Evolutionary conservation across 163 green algal species (phyloP).

Genomic region (Coccomyxa subellipsoidea): DNA sequence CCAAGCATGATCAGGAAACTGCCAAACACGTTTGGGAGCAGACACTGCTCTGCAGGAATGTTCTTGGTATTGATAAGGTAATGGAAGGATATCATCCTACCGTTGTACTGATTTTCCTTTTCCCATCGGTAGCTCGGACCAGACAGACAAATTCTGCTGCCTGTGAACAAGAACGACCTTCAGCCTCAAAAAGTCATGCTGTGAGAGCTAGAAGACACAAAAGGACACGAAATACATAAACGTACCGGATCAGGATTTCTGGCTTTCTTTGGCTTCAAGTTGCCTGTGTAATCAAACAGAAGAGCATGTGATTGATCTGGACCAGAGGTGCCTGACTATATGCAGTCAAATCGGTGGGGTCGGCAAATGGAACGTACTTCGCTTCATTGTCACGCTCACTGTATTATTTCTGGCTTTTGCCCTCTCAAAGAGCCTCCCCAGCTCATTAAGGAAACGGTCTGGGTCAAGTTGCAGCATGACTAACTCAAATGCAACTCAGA

Average conservation of each 20-base stretch:
- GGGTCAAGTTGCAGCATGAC: neutral
- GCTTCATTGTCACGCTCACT: neutral
- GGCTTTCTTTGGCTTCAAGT: neutral
- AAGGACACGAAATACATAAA: neutral
- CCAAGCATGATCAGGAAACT: too few relatives aligned
- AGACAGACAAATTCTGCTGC: neutral
- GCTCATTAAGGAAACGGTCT: neutral
- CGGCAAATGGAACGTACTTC: too few relatives aligned
- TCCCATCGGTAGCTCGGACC: neutral
- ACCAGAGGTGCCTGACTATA: neutral
- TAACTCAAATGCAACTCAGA: neutral
- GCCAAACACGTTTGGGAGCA: too few relatives aligned
- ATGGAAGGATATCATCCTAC: neutral
- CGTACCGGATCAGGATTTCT: neutral
- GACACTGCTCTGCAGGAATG: too few relatives aligned
- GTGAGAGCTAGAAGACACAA: neutral
- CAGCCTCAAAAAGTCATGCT: too few relatives aligned
- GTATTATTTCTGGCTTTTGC: neutral
- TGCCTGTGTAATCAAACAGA: neutral
- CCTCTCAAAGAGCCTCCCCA: slow-evolving; percentile 3
- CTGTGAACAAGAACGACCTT: neutral
- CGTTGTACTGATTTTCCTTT: slow-evolving; percentile 2
- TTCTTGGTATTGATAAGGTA: too few relatives aligned
- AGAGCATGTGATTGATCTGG: neutral
- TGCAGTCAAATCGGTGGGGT: too few relatives aligned